phyloP scores from a whole-genome alignment of 345 rosid species.

The Gossypium ekmanianum region DNA sequence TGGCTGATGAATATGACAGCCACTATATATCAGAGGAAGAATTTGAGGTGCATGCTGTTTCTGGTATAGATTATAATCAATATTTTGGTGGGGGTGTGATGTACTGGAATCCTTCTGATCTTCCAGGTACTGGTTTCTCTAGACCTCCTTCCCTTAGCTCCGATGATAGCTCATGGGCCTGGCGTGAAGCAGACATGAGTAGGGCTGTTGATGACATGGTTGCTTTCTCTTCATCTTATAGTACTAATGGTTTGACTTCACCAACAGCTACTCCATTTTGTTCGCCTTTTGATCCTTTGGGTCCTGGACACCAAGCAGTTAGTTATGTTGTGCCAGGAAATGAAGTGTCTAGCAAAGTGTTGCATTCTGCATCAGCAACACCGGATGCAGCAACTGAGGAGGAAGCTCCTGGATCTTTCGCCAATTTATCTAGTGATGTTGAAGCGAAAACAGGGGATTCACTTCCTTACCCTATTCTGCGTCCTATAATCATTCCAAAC shows the following conservation, averaged over 20 bases:
- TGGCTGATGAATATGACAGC: constrained; percentile 65
- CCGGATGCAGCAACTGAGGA: constrained; percentile 58
- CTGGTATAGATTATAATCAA: constrained; percentile 89
- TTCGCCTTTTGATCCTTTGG: constrained; percentile 82
- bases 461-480: constrained; percentile 76
- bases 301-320: constrained; percentile 73
- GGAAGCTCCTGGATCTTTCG: constrained; percentile 60
- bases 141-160: constrained; percentile 97
- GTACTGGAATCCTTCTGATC: constrained; percentile 97
- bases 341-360: constrained; percentile 65
- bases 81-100: constrained; percentile 96
- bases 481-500: constrained; percentile 88
- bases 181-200: constrained; percentile 96
- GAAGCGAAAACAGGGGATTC: constrained; percentile 73
- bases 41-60: constrained; percentile 68
- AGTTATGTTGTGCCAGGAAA: constrained; percentile 83
- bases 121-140: constrained; percentile 78
- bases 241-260: constrained; percentile 87
- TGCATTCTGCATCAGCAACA: constrained; percentile 52
- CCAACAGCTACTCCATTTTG: constrained; percentile 90
- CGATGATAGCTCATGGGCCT: constrained; percentile 97
- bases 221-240: constrained; percentile 89
- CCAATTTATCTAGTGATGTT: constrained; percentile 53
- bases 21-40: constrained; percentile 96
- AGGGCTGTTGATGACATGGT: constrained; percentile 97